These are phyloP conservation scores for Bretschneidera sinensis DNA, from an alignment of 345 rosid species.

Conservation along the genomic window DNA sequence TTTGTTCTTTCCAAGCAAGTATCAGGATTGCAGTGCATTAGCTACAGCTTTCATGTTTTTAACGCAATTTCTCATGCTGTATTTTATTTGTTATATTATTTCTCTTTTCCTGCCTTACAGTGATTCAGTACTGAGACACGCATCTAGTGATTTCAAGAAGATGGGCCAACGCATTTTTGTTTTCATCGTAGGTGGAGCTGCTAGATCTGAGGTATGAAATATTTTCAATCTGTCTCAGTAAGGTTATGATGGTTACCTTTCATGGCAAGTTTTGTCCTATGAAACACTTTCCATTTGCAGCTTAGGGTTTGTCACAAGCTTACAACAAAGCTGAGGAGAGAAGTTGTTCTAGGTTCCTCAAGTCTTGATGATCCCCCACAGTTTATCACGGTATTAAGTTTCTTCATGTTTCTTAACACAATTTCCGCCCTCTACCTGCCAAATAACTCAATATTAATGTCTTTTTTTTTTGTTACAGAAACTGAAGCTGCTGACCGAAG, in stretches of 20 bases:
- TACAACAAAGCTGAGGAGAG: slow-evolving; percentile 75
- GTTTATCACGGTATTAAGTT: slow-evolving; percentile 67
- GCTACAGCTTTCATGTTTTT: background rate
- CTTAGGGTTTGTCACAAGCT: slow-evolving; percentile 94
- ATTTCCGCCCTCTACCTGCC: background rate
- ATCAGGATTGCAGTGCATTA: background rate
- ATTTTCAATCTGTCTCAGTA: background rate
- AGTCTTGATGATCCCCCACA: slow-evolving; percentile 95
- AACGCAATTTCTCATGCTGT: background rate
- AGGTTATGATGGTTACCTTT: background rate
- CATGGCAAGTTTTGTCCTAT: too few relatives aligned
- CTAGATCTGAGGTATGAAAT: slow-evolving; percentile 85
- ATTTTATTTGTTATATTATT: slow-evolving; percentile 2
- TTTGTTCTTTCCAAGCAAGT: too few relatives aligned
- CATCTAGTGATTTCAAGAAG: slow-evolving; percentile 89
- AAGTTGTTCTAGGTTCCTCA: slow-evolving; percentile 86
- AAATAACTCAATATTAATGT: too few relatives aligned
- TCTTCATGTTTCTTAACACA: background rate
- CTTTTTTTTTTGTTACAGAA: slow-evolving; percentile 58
- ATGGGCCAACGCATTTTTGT: slow-evolving; percentile 88
- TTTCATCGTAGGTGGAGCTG: slow-evolving; percentile 90
- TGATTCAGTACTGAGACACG: slow-evolving; percentile 76
- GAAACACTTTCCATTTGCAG: slow-evolving; percentile 35
- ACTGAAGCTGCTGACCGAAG: slow-evolving; percentile 74
- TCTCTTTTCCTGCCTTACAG: slow-evolving; percentile 31